phyloP scores from a whole-genome alignment of 495 filamentous ascomycete species.

The Trichodelitschia bisporula region DNA sequence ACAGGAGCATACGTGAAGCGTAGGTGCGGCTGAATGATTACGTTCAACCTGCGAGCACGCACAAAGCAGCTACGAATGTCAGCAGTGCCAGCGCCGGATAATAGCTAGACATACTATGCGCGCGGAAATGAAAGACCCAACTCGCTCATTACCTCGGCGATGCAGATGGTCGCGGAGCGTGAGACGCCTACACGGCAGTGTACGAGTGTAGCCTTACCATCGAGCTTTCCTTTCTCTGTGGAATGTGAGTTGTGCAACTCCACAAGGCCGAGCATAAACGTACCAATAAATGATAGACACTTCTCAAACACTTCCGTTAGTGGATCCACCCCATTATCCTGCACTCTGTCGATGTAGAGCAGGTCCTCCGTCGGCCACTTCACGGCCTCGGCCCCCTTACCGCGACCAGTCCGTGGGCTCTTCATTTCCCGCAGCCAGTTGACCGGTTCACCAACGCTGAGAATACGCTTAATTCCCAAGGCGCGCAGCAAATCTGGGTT shows the following conservation, averaged over 20 bases:
- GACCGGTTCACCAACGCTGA: constrained; percentile 83
- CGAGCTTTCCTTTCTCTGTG: constrained; percentile 49
- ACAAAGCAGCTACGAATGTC: too few species aligned
- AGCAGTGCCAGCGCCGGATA: too few species aligned
- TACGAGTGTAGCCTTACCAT: constrained; percentile 69
- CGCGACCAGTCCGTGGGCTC: too few species aligned
- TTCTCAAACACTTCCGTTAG: constrained; percentile 67
- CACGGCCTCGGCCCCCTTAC: background rate
- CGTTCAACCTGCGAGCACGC: constrained; percentile 61
- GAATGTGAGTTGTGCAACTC: too few species aligned
- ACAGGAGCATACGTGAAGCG: constrained; percentile 31
- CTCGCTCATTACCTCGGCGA: constrained; percentile 84
- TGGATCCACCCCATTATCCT: constrained; percentile 91
- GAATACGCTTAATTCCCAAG: constrained; percentile 63
- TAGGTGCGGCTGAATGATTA: constrained; percentile 47
- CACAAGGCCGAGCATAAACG: too few species aligned
- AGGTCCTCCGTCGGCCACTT: constrained; percentile 29
- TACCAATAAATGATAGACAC: constrained; percentile 80
- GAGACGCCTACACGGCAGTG: constrained; percentile 95
- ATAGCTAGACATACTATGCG: too few species aligned
- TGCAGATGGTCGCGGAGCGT: constrained; percentile 87
- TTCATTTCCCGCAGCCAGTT: constrained; percentile 26
- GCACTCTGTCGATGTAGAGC: constrained; percentile 57
- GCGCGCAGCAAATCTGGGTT: constrained; percentile 59
- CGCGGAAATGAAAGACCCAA: constrained; percentile 61